Base-by-base conservation (phyloP, 192 early-diverging fungal genomes). In the Backusella tarrabulga region DNA sequence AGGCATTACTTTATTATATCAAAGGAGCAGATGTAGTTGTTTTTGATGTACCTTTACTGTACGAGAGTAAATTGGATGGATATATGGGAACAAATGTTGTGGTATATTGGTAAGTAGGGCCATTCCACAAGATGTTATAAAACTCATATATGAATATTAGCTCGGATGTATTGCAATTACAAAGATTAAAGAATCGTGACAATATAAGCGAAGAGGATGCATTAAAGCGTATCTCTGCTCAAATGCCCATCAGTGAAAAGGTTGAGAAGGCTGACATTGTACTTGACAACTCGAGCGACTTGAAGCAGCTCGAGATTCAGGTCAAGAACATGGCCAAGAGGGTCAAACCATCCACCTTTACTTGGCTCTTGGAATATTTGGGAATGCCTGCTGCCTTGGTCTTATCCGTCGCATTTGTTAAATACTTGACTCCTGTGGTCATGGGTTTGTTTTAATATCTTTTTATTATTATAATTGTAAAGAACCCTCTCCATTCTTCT, bases 31-130 rank as follows among this genome's bases (percentile, higher is more conserved):
- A 84, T 6, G 63, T 96, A 15, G 92, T 93, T 12, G 86, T 99
- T 1, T 85, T 98, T 52, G 98, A 99, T 81, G 94, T 94, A 1
- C 98, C 98, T n/a, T 83, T 99, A 60, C 86, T 99, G 72, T 91
- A 95, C 68, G 98, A 99, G 78, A 88, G 92, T 17, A 90, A 93
- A 15, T 78, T 98, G 72, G 86, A 94, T 77, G 85, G 85, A 56
- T 90, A 91, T 74, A 91, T 97, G 34, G 89, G 88, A 44, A 78
- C 84, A 6, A 90, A 90, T 8, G 84, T 94, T 29, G 97, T 98
- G 1, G 91, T 98, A 3, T 96, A 92, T 73, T 93, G 92, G 93
- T 95, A 85, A 66, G 35, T 21, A 44, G 12, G 26, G n/a, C 5
- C 12, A 44, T 34, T 36, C 67, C 6, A 80, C 19, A 78, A 76